These are phyloP conservation scores for Phlyctochytrium planicorne DNA, from an alignment of 192 early-diverging fungal genomes.

Conservation along the genomic window DNA sequence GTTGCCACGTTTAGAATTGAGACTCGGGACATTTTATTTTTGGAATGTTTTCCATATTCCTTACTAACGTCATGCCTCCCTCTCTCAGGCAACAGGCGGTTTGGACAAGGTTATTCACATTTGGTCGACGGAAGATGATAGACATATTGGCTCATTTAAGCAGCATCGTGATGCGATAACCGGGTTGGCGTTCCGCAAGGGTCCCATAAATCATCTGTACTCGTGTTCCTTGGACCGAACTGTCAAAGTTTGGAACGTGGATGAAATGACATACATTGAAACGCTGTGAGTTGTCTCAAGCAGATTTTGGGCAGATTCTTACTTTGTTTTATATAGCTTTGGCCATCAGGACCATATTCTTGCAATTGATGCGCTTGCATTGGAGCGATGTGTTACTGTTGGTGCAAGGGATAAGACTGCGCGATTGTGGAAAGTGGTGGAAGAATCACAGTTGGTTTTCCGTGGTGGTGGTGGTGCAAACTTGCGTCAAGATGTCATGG, in stretches of 20 bases:
- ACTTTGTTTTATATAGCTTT: slow-evolving; percentile 48
- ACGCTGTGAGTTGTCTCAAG: slow-evolving; percentile 71
- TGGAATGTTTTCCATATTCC: slow-evolving; percentile 13
- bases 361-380: slow-evolving; percentile 74
- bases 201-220: slow-evolving; percentile 71
- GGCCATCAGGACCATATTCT: slow-evolving; percentile 94
- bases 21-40: slow-evolving; percentile 32
- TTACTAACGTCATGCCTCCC: no score
- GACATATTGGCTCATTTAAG: slow-evolving; percentile 69
- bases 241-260: slow-evolving; percentile 96
- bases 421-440: slow-evolving; percentile 93
- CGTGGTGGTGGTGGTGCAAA: slow-evolving; percentile 62
- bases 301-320: not conserved
- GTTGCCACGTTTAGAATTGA: slow-evolving; percentile 51
- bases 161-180: slow-evolving; percentile 93
- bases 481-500: slow-evolving; percentile 45
- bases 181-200: slow-evolving; percentile 82
- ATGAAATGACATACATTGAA: slow-evolving; percentile 88
- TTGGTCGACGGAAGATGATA: slow-evolving; percentile 81
- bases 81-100: slow-evolving; percentile 77
- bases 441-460: slow-evolving; percentile 92
- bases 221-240: slow-evolving; percentile 87
- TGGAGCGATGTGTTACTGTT: slow-evolving; percentile 86
- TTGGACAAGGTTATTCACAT: slow-evolving; percentile 87
- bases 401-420: slow-evolving; percentile 89